Evolutionary conservation across 1,284 basidiomycete genomes (phyloP), one percentile per base, ranked within the genome.

Genomic region (Exobasidium cylindrosporum): DNA sequence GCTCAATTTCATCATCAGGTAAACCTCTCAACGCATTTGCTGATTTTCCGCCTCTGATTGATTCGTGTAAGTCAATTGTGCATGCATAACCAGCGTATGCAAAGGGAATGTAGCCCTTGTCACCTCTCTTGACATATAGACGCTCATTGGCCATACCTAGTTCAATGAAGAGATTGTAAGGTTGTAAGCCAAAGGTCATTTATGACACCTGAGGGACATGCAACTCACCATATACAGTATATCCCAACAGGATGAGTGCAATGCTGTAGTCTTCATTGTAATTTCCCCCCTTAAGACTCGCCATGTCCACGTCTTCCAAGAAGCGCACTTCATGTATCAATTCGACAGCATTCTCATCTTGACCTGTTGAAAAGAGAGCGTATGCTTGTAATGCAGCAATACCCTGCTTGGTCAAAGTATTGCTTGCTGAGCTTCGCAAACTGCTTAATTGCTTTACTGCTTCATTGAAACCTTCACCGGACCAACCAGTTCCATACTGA

Each of bases 11-110:
- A 57, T 77, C 76, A 23, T 72, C 68, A 17, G 68, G 70, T 54
- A 71, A 32, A n/a, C 73, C 74, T 2, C 70, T 68, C 35, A 76
- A 66, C 2, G 69, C 74, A 28, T 72, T 70, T 21, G 71, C 66
- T 43, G 65, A 62, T 54, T 74, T 72, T 56, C 70, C 68, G 26
- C 76, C 74, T 32, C 77, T 66, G 35, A 76, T 58, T 2, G 58
- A 57, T 60, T 79, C 76, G 60, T 79, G 70, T n/a, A 77, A 60
- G 44, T 74, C 69, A 46, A 72, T 74, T n/a, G 77, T 73, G 11
- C 69, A 61, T 13, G 68, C 69, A 46, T 77, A 79, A 3, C 72
- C 72, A 17, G 66, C 66, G 13, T 74, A 65, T 1, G 76, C 76
- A 47, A 72, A 71, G 17, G 67, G 66, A 10, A 64, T 28, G 54